These are phyloP conservation scores for Mycena albidolilacea DNA, from an alignment of 768 basidiomycete species.

Conservation along the genomic window DNA sequence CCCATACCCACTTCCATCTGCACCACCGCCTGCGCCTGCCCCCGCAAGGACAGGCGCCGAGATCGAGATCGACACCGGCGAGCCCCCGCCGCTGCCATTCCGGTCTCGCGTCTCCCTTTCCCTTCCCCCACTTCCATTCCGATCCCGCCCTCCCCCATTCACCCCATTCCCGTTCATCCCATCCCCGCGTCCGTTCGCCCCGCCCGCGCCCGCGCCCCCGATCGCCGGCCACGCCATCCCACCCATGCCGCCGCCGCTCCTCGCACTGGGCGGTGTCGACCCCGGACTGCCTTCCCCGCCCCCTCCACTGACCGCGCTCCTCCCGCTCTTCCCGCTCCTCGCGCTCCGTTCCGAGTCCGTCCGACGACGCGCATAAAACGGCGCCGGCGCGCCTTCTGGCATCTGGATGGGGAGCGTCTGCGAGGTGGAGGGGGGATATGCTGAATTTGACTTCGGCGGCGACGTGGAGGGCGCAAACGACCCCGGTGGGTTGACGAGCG, in stretches of 20 bases:
- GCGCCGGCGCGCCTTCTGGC: conserved; percentile 13
- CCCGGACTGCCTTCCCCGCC: conserved; percentile 26
- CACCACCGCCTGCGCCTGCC: neutral
- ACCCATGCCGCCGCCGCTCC: neutral
- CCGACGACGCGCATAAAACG: conserved; percentile 34
- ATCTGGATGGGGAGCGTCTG: neutral
- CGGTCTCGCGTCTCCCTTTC: conserved; percentile 1
- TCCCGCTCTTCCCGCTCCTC: conserved; percentile 23
- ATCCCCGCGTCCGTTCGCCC: conserved; percentile 9
- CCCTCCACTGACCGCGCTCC: conserved; percentile 7
- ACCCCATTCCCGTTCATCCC: conserved; percentile 50
- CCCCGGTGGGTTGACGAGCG: conserved; percentile 11
- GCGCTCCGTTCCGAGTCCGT: conserved; percentile 38
- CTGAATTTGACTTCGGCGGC: neutral
- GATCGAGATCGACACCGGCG: conserved; percentile 40
- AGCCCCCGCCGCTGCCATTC: conserved; percentile 22
- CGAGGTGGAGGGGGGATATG: neutral
- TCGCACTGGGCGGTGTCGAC: conserved; percentile 33
- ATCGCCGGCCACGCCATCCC: conserved; percentile 50
- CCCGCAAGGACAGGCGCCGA: conserved; percentile 28
- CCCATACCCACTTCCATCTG: conserved; percentile 15
- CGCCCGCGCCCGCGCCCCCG: conserved; percentile 51
- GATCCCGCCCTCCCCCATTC: conserved; percentile 3
- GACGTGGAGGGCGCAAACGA: neutral
- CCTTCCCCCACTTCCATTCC: conserved; percentile 18